phyloP scores from a whole-genome alignment of 768 basidiomycete genomes.

The Amanita rubescens region DNA sequence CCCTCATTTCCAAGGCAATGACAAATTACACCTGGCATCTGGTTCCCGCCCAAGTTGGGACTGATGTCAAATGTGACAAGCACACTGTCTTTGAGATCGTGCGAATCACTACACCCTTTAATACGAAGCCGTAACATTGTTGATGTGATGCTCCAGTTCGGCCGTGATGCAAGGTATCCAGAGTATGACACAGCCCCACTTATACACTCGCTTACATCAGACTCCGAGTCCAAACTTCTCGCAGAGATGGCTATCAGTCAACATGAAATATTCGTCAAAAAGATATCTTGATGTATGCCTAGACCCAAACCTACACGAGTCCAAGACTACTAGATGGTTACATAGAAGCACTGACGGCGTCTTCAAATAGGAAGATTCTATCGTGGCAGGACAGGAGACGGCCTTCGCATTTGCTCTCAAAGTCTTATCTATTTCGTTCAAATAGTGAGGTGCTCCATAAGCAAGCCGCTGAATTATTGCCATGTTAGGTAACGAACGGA shows the following conservation, averaged over 20 bases:
- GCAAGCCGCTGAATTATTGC: not conserved
- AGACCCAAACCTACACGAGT: not conserved
- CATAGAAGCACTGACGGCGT: not conserved
- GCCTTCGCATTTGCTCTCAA: not conserved
- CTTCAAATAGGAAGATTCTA: not conserved
- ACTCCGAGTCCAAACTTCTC: not conserved
- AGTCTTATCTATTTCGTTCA: not conserved
- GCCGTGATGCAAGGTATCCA: not conserved
- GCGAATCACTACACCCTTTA: not conserved
- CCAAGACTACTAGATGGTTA: not conserved
- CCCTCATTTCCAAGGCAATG: not conserved
- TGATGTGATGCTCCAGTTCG: not conserved
- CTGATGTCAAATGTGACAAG: not conserved
- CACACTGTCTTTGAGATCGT: not conserved
- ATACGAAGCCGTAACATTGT: not conserved
- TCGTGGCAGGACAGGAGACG: not conserved
- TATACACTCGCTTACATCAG: not conserved
- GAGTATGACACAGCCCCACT: not conserved
- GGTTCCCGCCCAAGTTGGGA: not conserved
- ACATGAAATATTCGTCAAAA: constrained; percentile 41
- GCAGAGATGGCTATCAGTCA: not conserved
- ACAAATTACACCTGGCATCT: not conserved
- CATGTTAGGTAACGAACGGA: not conserved
- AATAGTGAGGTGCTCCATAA: not conserved
- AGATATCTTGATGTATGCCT: not conserved